Evolutionary conservation across 75 land plant genomes (phyloP), one percentile per base, ranked within the genome.

Genomic region (Picea glauca): DNA sequence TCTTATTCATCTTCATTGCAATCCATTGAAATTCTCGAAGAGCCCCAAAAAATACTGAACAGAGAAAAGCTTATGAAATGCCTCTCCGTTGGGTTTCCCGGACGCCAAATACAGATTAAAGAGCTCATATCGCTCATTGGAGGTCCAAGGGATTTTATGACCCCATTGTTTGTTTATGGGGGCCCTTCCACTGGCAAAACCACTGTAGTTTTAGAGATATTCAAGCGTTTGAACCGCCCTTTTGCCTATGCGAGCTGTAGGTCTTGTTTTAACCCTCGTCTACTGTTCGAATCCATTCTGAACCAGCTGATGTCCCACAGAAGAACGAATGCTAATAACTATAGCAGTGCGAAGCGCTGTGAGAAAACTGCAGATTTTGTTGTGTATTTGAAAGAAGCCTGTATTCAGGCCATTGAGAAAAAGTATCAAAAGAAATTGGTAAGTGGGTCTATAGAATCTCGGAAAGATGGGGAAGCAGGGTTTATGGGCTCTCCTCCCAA

Each of bases 161-260:
- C 85, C 15, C 98, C 99, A 26, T 73, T 92, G 70, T 84, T 96
- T 73, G 50, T 96, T 2, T 92, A 92, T 65, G 99, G 99, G 57
- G 88, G 89, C 3, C 66, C 89, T 61, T 88, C 93, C 2, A 89
- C 91, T 35, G 99, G 99, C 14, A 96, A 96, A 75, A 92, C 99
- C 26, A 86, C 88, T 72, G 72, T 89, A 14, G 67, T 91, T 60
- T 83, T 89, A 35, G 86, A 89, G 58, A 40, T 81, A 7, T 86
- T 96, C 59, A 78, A 76, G 76, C 88, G 87, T 63, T 78, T 96
- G 59, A 82, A 83, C 14, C 84, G 98, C n/a, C 95, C 93, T 13
- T 93, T 91, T 79, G 93, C 93, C 23, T 96, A 94, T 76, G 79
- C 84, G 2, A 92, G 95, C 80, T 94, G 93, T 62, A 72, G 88